Evolutionary conservation across 805 yeast species (phyloP).

Genomic region (Yarrowia keelungensis): DNA sequence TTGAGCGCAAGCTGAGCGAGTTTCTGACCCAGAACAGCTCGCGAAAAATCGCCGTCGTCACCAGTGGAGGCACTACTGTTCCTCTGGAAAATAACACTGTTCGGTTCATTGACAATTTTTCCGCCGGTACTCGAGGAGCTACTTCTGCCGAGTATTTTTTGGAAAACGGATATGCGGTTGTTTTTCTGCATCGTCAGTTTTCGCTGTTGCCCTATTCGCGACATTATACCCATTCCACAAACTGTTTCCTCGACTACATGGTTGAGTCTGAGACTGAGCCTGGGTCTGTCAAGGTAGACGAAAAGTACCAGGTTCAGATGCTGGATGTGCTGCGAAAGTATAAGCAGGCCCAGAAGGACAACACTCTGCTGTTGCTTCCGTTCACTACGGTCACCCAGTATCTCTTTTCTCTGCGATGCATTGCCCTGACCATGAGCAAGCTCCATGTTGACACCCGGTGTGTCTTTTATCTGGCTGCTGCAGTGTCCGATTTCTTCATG

Average conservation of each 20-base stretch:
- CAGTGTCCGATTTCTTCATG: constrained; percentile 94
- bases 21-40: constrained; percentile 59
- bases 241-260: constrained; percentile 86
- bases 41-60: constrained; percentile 75
- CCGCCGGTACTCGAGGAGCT: constrained; percentile 98
- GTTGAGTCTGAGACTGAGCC: constrained; percentile 52
- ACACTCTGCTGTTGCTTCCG: constrained; percentile 72
- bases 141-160: constrained; percentile 91
- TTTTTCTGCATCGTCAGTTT: constrained; percentile 90
- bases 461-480: constrained; percentile 91
- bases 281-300: constrained; percentile 62
- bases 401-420: constrained; percentile 75
- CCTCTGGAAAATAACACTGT: constrained; percentile 97
- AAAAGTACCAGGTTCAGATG: constrained; percentile 68
- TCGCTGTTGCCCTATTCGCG: constrained; percentile 92
- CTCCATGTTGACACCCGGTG: constrained; percentile 51
- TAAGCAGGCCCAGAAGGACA: constrained; percentile 56
- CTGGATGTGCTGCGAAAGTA: constrained; percentile 62
- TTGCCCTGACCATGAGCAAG: constrained; percentile 65
- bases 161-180: constrained; percentile 86
- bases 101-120: constrained; percentile 92
- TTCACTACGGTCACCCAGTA: constrained; percentile 96
- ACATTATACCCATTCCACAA: constrained; percentile 79
- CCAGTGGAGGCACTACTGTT: constrained; percentile 97
- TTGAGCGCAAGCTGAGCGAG: constrained; percentile 61